A percentile compares a stretch with the other conserved stretches of the same genome.
These are phyloP conservation scores for Fagus crenata DNA, from an alignment of 306 rosid genomes.

Conservation along the genomic window DNA sequence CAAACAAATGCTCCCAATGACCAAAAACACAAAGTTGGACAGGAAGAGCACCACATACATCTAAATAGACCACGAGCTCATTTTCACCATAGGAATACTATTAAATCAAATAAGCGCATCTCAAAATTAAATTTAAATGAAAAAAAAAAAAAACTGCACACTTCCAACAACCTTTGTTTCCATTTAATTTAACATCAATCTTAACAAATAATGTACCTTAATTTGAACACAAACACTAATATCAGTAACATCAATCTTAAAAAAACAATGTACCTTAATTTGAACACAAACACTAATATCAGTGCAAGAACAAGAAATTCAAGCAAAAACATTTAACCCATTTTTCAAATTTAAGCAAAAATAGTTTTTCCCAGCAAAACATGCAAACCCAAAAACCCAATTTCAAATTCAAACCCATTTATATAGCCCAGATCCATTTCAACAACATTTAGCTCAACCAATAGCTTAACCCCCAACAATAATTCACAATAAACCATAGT, in stretches of 20 bases:
- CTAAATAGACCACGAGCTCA: too few species aligned
- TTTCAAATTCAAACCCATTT: background rate
- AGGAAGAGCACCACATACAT: too few species aligned
- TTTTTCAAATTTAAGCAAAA: too few species aligned
- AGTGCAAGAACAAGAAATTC: background rate
- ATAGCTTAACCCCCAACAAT: too few species aligned
- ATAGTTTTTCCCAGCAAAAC: background rate
- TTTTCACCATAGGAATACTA: too few species aligned
- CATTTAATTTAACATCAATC: background rate
- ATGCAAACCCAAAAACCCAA: background rate
- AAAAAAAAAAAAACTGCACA: too few species aligned
- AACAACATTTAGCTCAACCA: background rate
- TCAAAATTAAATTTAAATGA: too few species aligned
- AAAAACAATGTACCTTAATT: background rate
- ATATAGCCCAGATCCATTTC: background rate
- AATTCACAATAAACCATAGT: too few species aligned
- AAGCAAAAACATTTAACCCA: background rate
- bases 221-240: background rate
- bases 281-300: background rate
- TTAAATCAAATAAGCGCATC: too few species aligned
- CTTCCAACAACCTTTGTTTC: background rate
- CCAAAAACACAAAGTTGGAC: too few species aligned
- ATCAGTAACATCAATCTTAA: background rate
- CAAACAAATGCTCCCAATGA: background rate
- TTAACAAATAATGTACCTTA: background rate